Conservation (phyloP, 257 asterid genomes). For the Jasminum sambac region DNA sequence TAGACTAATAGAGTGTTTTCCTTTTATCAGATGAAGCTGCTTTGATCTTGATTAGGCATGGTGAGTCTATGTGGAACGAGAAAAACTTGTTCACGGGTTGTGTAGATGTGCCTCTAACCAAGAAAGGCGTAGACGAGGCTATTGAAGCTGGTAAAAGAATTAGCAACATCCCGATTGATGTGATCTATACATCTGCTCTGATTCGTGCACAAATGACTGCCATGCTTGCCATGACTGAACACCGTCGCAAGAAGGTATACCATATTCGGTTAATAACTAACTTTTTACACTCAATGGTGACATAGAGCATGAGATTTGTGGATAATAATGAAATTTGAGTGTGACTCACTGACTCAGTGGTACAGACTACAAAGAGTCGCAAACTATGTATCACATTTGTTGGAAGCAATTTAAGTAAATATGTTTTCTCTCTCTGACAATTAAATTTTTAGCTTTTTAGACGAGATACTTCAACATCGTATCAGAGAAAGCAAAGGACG, state of each 20-base stretch:
- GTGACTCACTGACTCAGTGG: no score
- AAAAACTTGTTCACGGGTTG: slow-evolving; percentile 97
- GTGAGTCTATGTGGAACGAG: slow-evolving; percentile 99
- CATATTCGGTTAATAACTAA: not conserved
- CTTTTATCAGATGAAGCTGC: slow-evolving; percentile 79
- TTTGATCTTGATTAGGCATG: slow-evolving; percentile 86
- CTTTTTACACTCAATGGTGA: no score
- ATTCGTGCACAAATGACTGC: slow-evolving; percentile 99
- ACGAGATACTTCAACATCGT: not conserved
- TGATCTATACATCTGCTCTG: slow-evolving; percentile 83
- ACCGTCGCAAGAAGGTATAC: slow-evolving; percentile 89
- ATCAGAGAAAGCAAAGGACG: not conserved
- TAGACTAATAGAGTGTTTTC: not conserved
- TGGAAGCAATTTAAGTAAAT: not conserved
- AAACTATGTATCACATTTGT: not conserved
- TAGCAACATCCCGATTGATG: slow-evolving; percentile 89
- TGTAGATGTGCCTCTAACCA: slow-evolving; percentile 92
- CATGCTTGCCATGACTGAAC: slow-evolving; percentile 98
- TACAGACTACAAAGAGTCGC: no score
- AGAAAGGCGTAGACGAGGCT: slow-evolving; percentile 95
- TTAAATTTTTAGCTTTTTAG: not conserved
- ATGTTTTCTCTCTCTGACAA: not conserved
- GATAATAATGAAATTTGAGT: no score
- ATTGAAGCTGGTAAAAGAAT: slow-evolving; percentile 94
- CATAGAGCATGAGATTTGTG: no score